A percentile compares a stretch with the other conserved stretches of the same genome.
phyloP scores from a whole-genome alignment of 257 asterid genomes.

The Apocynum venetum region DNA sequence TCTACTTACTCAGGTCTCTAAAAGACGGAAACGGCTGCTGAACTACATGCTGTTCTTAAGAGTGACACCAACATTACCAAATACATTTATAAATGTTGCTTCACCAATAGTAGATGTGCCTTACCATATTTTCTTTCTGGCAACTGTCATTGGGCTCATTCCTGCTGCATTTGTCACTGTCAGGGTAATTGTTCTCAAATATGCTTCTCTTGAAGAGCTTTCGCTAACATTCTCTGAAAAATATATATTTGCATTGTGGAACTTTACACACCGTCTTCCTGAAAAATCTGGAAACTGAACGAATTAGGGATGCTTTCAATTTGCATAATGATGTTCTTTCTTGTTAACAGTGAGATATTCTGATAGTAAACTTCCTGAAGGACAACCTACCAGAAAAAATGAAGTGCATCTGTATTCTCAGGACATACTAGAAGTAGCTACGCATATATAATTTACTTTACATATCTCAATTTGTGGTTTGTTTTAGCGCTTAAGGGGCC shows the following conservation, averaged over 20 bases:
- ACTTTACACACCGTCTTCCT: not conserved
- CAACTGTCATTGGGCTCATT: slow-evolving; percentile 76
- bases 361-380: not conserved
- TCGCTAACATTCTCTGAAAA: not conserved
- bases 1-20: slow-evolving; percentile 58
- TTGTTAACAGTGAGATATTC: not conserved
- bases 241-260: not conserved
- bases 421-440: not conserved
- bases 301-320: not conserved
- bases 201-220: not conserved
- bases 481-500: not conserved
- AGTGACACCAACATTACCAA: slow-evolving; percentile 94
- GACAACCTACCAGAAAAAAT: not conserved
- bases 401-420: not conserved
- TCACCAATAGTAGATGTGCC: slow-evolving; percentile 96
- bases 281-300: not conserved
- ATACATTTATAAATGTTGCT: slow-evolving; percentile 88
- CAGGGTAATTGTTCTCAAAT: slow-evolving; percentile 49
- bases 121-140: slow-evolving; percentile 79
- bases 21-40: slow-evolving; percentile 61
- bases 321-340: not conserved
- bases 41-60: slow-evolving; percentile 94
- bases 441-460: not conserved
- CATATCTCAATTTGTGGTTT: not conserved
- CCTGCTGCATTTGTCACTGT: slow-evolving; percentile 97